These are phyloP conservation scores for Microdochium bolleyi DNA, from an alignment of 2,329 filamentous ascomycete genomes.

Conservation along the genomic window DNA sequence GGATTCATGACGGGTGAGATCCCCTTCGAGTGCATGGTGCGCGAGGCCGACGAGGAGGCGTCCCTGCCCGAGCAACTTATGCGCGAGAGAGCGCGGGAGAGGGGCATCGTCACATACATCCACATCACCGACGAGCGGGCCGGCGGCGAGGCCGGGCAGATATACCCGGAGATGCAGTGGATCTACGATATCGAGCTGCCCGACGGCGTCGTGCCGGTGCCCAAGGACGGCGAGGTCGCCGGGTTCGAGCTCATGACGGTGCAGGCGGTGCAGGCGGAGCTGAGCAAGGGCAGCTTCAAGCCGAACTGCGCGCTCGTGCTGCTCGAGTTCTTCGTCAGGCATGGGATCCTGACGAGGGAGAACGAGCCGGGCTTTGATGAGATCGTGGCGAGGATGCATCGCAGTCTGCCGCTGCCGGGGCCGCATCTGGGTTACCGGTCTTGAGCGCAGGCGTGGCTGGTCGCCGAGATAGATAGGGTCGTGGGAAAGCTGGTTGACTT, in stretches of 20 bases:
- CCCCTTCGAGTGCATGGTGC: slow-evolving; percentile 72
- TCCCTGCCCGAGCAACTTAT: slow-evolving; percentile 66
- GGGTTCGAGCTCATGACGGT: slow-evolving; percentile 72
- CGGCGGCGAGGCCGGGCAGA: slow-evolving; percentile 71
- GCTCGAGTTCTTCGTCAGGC: slow-evolving; percentile 84
- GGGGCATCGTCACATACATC: slow-evolving; percentile 75
- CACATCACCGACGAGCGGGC: slow-evolving; percentile 69
- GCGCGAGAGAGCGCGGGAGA: slow-evolving; percentile 45
- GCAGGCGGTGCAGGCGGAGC: slow-evolving; percentile 62
- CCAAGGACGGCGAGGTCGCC: slow-evolving; percentile 84
- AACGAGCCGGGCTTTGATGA: slow-evolving; percentile 74
- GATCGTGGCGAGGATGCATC: slow-evolving; percentile 68
- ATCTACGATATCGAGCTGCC: slow-evolving; percentile 82
- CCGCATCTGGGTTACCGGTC: slow-evolving; percentile 30
- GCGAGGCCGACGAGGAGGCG: slow-evolving; percentile 87
- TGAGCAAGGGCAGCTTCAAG: slow-evolving; percentile 76
- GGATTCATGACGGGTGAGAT: slow-evolving; percentile 73
- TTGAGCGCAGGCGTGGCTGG: not conserved
- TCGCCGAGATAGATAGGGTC: not conserved
- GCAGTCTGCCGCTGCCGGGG: slow-evolving; percentile 72
- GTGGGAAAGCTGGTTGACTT: not conserved
- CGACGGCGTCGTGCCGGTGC: slow-evolving; percentile 58
- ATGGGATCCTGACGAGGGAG: slow-evolving; percentile 69
- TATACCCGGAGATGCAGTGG: slow-evolving; percentile 90
- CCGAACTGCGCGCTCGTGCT: slow-evolving; percentile 82